Evolutionary conservation across 129 eudicot species (phyloP).

Genomic region (Rutidosis leptorrhynchoides): DNA sequence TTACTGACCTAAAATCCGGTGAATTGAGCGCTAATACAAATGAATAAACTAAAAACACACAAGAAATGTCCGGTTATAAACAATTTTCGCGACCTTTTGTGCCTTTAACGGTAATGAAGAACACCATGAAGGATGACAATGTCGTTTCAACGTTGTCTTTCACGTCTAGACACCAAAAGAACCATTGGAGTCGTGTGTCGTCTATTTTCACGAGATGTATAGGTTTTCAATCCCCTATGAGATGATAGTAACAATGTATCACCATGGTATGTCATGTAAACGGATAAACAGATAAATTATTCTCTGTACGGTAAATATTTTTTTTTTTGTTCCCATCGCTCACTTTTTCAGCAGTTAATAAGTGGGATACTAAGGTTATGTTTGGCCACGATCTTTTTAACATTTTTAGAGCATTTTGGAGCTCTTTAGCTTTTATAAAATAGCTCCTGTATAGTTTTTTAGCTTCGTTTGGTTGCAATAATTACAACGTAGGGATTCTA

Average conservation of each 20-base stretch:
- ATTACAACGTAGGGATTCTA: not conserved
- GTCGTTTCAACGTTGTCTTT: slow-evolving; percentile 14
- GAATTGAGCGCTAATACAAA: slow-evolving; percentile 14
- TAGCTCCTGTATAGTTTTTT: too few species aligned
- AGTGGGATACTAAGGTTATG: slow-evolving; percentile 2
- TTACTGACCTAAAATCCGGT: slow-evolving; percentile 19
- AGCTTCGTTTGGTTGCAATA: too few species aligned
- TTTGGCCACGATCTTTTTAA: too few species aligned
- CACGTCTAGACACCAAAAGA: slow-evolving; percentile 25
- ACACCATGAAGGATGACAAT: not conserved
- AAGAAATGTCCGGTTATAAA: not conserved
- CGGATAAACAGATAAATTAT: too few species aligned
- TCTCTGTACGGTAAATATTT: not conserved
- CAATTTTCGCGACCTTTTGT: not conserved
- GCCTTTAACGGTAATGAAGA: not conserved
- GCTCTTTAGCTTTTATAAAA: too few species aligned
- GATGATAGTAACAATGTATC: not conserved
- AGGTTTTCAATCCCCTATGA: slow-evolving; percentile 20
- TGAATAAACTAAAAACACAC: slow-evolving; percentile 3
- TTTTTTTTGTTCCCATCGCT: not conserved
- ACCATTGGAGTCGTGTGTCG: slow-evolving; percentile 27
- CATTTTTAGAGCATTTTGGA: too few species aligned
- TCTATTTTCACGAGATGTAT: slow-evolving; percentile 45
- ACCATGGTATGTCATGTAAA: not conserved
- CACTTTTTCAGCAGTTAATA: not conserved